Percentiles rank a stretch among this genome's conserved stretches.
Conservation (phyloP, 306 rosid species). For the Castanopsis chinensis region DNA sequence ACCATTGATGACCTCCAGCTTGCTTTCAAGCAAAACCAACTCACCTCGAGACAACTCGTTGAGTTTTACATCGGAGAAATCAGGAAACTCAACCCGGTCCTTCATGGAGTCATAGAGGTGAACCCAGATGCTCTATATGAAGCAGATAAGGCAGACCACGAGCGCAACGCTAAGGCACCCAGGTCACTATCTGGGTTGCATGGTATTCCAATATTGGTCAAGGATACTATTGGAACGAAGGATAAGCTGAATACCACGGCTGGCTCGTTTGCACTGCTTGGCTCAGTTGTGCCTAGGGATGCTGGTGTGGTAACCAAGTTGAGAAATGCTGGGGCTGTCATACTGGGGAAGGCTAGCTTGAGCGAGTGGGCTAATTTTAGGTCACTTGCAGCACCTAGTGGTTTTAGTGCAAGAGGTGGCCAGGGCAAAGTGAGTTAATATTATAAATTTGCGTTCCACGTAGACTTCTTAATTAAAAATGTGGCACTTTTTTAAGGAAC, state of each 20-base stretch:
- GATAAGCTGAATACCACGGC: constrained; percentile 62
- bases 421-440: constrained; percentile 41
- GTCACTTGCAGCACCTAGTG: constrained; percentile 31
- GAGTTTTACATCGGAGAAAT: constrained; percentile 41
- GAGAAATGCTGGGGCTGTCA: constrained; percentile 50
- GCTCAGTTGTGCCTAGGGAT: constrained; percentile 49
- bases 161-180: constrained; percentile 24
- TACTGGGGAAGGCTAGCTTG: constrained; percentile 57
- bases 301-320: constrained; percentile 43
- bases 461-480: too few relatives aligned
- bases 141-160: constrained; percentile 48
- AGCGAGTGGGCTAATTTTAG: constrained; percentile 49
- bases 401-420: constrained; percentile 55
- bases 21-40: constrained; percentile 36
- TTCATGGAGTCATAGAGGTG: constrained; percentile 48
- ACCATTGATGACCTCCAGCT: constrained; percentile 36
- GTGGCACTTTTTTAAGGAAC: too few relatives aligned
- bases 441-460: too few relatives aligned
- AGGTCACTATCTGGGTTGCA: constrained; percentile 30
- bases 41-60: constrained; percentile 42
- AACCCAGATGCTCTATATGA: constrained; percentile 46
- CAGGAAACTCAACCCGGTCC: constrained; percentile 32
- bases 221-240: constrained; percentile 60
- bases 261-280: constrained; percentile 52
- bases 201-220: constrained; percentile 59